These are phyloP conservation scores for Fusarium ramigenum DNA, from an alignment of 2,329 filamentous ascomycete species.

Conservation along the genomic window DNA sequence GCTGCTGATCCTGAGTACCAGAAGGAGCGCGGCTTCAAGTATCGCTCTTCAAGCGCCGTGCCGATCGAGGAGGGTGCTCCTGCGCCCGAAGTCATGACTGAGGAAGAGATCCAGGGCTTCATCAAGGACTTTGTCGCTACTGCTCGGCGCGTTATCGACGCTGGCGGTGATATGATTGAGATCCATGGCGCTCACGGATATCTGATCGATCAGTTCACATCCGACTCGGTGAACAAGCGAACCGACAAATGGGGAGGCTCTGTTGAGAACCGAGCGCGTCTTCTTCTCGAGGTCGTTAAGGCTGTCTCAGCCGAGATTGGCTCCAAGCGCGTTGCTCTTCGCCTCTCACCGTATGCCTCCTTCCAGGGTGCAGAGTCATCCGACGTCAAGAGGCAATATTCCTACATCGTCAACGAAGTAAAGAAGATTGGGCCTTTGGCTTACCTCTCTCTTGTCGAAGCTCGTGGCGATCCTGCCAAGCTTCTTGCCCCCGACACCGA, in stretches of 20 bases:
- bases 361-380: constrained; percentile 40
- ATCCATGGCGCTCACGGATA: constrained; percentile 59
- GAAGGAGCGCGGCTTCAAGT: constrained; percentile 39
- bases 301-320: constrained; percentile 46
- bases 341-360: constrained; percentile 47
- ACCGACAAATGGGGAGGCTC: constrained; percentile 64
- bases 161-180: constrained; percentile 21
- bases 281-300: constrained; percentile 58
- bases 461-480: constrained; percentile 33
- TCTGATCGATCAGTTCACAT: constrained; percentile 66
- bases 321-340: constrained; percentile 52
- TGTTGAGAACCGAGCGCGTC: constrained; percentile 62
- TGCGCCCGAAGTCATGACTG: constrained; percentile 5
- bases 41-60: constrained; percentile 40
- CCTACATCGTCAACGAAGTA: constrained; percentile 41
- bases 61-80: background rate
- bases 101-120: constrained; percentile 16
- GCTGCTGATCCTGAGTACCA: constrained; percentile 36
- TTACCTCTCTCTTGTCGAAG: constrained; percentile 45
- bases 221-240: constrained; percentile 48
- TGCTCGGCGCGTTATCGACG: constrained; percentile 1
- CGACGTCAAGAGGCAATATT: constrained; percentile 33
- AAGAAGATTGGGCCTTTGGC: constrained; percentile 44
- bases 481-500: constrained; percentile 23
- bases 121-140: constrained; percentile 23